Evolutionary conservation across 805 yeast genomes (phyloP), one percentile per base, ranked within the genome.

Genomic region (Yamadazyma olivae): DNA sequence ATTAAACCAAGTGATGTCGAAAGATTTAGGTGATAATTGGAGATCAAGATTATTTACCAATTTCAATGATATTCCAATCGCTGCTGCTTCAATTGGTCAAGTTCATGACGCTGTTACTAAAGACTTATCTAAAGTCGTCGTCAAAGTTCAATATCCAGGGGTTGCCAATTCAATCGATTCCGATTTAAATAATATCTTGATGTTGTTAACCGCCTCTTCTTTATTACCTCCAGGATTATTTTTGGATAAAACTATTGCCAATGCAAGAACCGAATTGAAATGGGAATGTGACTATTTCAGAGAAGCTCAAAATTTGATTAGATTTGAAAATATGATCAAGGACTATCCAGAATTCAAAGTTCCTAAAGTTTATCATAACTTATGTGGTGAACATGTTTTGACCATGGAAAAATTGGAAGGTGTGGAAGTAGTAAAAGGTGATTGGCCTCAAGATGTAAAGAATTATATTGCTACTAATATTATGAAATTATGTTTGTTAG

Each of bases 251-350:
- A 87, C 97, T 16, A 80, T 93, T 39, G 96, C 84, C 16, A 91
- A 89, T 59, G 98, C 99, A 1, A 74, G 99, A 47, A 77, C 77
- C 13, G 99, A 93, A 58, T 70, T 93, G 47, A 89, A 88, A 49
- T 91, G 98, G 98, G 99, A 93, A 62, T 91, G 98, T 62, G 98
- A 93, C 61, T 93, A 93, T 55, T 61, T 81, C 17, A 77, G 98
- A 46, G 99, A 93, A 59, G 95, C 96, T 1, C 74, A 74, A 40
- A 82, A 81, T 50, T 64, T 90, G 46, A 77, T 76, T 28, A 71
- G 81, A 45, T 91, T 87, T 63, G 62, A 76, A 19, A 77, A 77
- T 36, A 64, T 87, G 44, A 45, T 68, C 23, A 52, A 61, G 34
- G 77, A 75, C 45, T 81, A 79, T 45, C 74, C 79, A 0, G 82